Evolutionary conservation across 2,329 filamentous ascomycete genomes (phyloP).

Genomic region (Trichoderma hamatum): DNA sequence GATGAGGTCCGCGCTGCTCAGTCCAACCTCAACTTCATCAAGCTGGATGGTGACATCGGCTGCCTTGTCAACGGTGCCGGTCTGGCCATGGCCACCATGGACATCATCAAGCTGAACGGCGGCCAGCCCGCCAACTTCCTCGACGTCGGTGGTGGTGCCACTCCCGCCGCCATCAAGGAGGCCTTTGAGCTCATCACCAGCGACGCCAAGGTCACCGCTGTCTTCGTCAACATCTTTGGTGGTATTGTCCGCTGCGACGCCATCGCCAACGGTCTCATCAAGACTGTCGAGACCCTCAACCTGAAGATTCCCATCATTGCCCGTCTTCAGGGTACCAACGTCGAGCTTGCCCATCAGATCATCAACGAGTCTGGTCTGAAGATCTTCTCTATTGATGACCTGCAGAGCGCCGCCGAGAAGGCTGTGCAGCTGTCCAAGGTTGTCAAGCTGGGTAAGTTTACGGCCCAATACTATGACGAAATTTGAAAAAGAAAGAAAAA

Average conservation of each 20-base stretch:
- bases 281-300: constrained; percentile 92
- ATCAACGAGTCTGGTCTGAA: constrained; percentile 98
- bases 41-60: constrained; percentile 98
- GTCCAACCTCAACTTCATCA: constrained; percentile 98
- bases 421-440: constrained; percentile 98
- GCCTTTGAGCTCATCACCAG: constrained; percentile 98
- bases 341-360: constrained; percentile 87
- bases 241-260: constrained; percentile 98
- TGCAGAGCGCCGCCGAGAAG: constrained; percentile 97
- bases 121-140: constrained; percentile 97
- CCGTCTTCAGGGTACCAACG: constrained; percentile 96
- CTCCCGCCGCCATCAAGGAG: constrained; percentile 92
- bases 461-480: constrained; percentile 31
- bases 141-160: constrained; percentile 96
- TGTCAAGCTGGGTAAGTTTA: constrained; percentile 86
- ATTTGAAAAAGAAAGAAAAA: background rate
- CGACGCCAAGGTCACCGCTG: constrained; percentile 96
- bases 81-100: constrained; percentile 99
- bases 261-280: constrained; percentile 94
- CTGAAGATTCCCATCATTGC: constrained; percentile 96
- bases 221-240: constrained; percentile 99
- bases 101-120: constrained; percentile 99
- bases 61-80: constrained; percentile 99
- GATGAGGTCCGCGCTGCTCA: constrained; percentile 97
- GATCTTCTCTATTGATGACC: constrained; percentile 99